Percentiles rank a stretch among this genome's conserved stretches.
These are phyloP conservation scores for Metschnikowia cubensis DNA, from an alignment of 805 yeast species.

Conservation along the genomic window DNA sequence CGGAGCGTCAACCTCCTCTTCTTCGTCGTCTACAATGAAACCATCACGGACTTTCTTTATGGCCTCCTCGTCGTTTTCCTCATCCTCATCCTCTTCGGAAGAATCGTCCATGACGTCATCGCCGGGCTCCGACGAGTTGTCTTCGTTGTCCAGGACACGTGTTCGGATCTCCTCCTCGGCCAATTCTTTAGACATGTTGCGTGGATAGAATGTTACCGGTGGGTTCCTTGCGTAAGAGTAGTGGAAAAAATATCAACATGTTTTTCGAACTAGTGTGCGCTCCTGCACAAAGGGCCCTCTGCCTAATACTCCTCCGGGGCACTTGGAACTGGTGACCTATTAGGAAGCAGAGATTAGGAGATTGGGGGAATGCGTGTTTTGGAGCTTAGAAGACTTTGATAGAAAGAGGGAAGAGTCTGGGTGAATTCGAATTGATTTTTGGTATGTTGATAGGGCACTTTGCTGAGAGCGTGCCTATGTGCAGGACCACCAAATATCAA, in stretches of 20 bases:
- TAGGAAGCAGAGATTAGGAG: too few species aligned
- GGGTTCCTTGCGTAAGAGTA: not conserved
- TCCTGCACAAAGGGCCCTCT: not conserved
- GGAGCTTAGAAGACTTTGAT: too few species aligned
- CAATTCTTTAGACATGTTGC: conserved; percentile 30
- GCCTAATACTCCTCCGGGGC: too few species aligned
- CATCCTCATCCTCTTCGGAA: conserved; percentile 88
- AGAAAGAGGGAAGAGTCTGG: too few species aligned
- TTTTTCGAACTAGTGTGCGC: conserved; percentile 10
- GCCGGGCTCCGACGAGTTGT: conserved; percentile 33
- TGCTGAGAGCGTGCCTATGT: too few species aligned
- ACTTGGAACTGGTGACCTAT: too few species aligned
- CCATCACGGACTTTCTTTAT: conserved; percentile 81
- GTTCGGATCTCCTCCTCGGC: conserved; percentile 38
- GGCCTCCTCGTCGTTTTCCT: conserved; percentile 84
- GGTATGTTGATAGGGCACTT: too few species aligned
- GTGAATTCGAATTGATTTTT: too few species aligned
- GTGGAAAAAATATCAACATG: conserved; percentile 4
- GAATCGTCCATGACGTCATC: conserved; percentile 54
- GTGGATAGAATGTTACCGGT: not conserved
- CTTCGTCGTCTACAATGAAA: conserved; percentile 90
- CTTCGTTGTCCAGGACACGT: conserved; percentile 24
- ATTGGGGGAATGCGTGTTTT: too few species aligned
- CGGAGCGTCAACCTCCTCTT: conserved; percentile 49
- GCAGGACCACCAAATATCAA: too few species aligned